Percentiles rank a stretch among this genome's conserved stretches.
phyloP scores from a whole-genome alignment of 176 grass and related monocot genomes.

The Tuctoria greenei region DNA sequence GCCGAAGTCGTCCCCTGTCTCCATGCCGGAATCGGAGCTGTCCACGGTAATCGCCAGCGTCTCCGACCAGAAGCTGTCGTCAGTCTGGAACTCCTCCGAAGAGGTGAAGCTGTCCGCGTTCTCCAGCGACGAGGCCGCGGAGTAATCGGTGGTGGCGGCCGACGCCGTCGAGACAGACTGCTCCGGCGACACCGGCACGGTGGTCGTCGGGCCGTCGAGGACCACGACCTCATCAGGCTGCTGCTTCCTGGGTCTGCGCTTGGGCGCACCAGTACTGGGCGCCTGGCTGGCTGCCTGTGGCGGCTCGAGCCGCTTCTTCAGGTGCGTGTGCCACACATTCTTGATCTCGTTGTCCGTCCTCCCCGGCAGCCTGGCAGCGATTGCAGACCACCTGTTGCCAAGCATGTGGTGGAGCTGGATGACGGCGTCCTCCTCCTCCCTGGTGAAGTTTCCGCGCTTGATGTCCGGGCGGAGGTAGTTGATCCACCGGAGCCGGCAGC shows the following conservation, averaged over 20 bases:
- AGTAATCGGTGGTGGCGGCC: constrained; percentile 22
- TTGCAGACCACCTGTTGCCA: constrained; percentile 81
- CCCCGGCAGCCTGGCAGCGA: constrained; percentile 76
- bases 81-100: constrained; percentile 43
- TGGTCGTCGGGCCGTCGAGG: background rate
- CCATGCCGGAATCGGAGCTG: constrained; percentile 2
- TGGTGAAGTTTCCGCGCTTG: constrained; percentile 79
- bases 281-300: constrained; percentile 29
- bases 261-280: constrained; percentile 12
- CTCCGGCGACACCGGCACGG: constrained; percentile 36
- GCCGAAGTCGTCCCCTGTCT: background rate
- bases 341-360: constrained; percentile 97
- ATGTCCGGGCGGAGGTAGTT: constrained; percentile 87
- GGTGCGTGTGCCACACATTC: constrained; percentile 84
- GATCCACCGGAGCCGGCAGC: constrained; percentile 86
- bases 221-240: background rate
- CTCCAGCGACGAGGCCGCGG: constrained; percentile 32
- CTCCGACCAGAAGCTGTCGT: constrained; percentile 79
- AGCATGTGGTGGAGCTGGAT: constrained; percentile 62
- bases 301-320: constrained; percentile 58
- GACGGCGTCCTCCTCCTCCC: constrained; percentile 77
- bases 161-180: constrained; percentile 38
- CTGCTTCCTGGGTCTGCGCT: constrained; percentile 34
- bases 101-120: constrained; percentile 51
- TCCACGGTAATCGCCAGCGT: constrained; percentile 49